These are phyloP conservation scores for Ambrosia trifida DNA, from an alignment of 129 eudicot genomes.

Conservation along the genomic window DNA sequence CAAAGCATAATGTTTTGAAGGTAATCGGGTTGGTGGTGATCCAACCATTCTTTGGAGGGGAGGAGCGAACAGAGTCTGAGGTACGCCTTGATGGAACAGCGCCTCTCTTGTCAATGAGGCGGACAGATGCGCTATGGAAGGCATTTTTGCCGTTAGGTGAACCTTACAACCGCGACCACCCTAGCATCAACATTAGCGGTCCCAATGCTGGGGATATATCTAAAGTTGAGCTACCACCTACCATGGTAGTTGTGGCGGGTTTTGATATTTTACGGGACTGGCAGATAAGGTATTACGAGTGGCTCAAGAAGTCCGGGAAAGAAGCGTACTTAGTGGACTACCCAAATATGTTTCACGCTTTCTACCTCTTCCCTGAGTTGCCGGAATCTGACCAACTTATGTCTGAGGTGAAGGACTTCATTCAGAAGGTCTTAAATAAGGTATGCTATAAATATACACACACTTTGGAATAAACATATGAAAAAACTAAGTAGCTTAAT, in stretches of 20 bases:
- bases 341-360: slow-evolving; percentile 35
- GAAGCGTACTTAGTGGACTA: slow-evolving; percentile 36
- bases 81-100: not conserved
- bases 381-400: slow-evolving; percentile 27
- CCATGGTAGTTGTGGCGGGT: slow-evolving; percentile 32
- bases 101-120: slow-evolving; percentile 10
- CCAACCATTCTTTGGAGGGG: slow-evolving; percentile 42
- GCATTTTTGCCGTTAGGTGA: slow-evolving; percentile 30
- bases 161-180: slow-evolving; percentile 25
- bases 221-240: slow-evolving; percentile 20
- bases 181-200: slow-evolving; percentile 29
- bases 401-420: slow-evolving; percentile 19
- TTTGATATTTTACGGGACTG: slow-evolving; percentile 29
- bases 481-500: too few relatives aligned
- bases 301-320: slow-evolving; percentile 33
- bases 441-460: not conserved
- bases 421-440: slow-evolving; percentile 17
- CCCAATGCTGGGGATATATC: slow-evolving; percentile 30
- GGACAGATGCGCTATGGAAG: slow-evolving; percentile 31
- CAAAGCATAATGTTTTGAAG: not conserved
- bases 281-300: slow-evolving; percentile 35
- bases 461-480: too few relatives aligned
- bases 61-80: slow-evolving; percentile 35
- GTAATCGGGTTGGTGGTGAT: slow-evolving; percentile 30
- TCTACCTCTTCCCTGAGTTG: slow-evolving; percentile 26